These are phyloP conservation scores for Verruconis gallopava DNA, from an alignment of 2,329 filamentous ascomycete genomes.

Conservation along the genomic window DNA sequence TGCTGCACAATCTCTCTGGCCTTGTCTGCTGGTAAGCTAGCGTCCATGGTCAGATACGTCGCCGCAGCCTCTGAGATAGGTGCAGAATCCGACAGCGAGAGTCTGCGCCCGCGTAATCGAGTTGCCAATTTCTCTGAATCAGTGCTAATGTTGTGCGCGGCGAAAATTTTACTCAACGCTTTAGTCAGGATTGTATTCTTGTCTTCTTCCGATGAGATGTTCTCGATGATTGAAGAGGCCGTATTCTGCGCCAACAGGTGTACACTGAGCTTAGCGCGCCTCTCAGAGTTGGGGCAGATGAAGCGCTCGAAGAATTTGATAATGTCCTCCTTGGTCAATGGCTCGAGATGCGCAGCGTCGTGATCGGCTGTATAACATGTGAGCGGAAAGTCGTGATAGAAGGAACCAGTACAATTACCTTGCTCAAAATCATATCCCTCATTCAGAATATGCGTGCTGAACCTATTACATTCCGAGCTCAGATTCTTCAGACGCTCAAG, in stretches of 20 bases:
- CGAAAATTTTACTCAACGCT: conserved; percentile 33
- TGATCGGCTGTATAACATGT: conserved; percentile 43
- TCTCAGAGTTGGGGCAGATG: conserved; percentile 60
- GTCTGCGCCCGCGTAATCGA: conserved; percentile 32
- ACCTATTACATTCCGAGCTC: conserved; percentile 65
- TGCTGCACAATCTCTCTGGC: conserved; percentile 36
- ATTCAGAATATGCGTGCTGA: conserved; percentile 74
- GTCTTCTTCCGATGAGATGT: conserved; percentile 27
- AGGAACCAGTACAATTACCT: conserved; percentile 40
- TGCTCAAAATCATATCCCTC: conserved; percentile 86
- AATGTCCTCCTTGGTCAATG: conserved; percentile 67
- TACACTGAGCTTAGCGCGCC: conserved; percentile 70
- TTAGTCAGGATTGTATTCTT: conserved; percentile 22
- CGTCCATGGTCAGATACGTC: conserved; percentile 30
- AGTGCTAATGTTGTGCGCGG: conserved; percentile 32
- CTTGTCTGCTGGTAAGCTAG: conserved; percentile 37
- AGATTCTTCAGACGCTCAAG: conserved; percentile 90
- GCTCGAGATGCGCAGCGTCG: conserved; percentile 63
- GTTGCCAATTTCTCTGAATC: conserved; percentile 29
- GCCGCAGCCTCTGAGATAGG: conserved; percentile 40
- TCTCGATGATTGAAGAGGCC: conserved; percentile 23
- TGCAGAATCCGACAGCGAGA: conserved; percentile 33
- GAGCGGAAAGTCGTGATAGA: not conserved
- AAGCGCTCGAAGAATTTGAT: conserved; percentile 63
- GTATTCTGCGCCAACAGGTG: conserved; percentile 64